These are phyloP conservation scores for Sporothrix humicola DNA, from an alignment of 2,329 filamentous ascomycete genomes.

Conservation along the genomic window DNA sequence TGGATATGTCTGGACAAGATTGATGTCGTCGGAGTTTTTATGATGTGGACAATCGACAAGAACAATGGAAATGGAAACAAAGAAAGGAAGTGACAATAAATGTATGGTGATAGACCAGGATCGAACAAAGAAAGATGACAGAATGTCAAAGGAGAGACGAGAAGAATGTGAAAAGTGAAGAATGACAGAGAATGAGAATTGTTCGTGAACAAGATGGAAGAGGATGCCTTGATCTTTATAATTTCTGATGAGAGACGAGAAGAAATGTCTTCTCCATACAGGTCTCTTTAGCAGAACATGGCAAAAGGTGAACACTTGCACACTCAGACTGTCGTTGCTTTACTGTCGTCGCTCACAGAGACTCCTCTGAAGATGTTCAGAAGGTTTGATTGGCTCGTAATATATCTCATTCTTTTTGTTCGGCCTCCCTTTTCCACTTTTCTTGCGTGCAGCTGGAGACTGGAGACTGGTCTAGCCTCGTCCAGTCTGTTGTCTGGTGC, in stretches of 20 bases:
- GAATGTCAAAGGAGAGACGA: background rate
- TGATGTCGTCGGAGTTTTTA: background rate
- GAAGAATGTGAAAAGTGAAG: constrained; percentile 11
- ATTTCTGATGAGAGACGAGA: background rate
- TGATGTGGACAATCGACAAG: background rate
- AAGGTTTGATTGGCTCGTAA: constrained; percentile 29
- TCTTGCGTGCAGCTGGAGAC: background rate
- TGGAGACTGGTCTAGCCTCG: background rate
- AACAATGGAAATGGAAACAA: background rate
- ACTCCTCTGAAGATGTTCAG: background rate
- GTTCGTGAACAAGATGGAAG: constrained; percentile 8
- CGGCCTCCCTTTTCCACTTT: background rate
- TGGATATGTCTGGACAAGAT: too few relatives aligned
- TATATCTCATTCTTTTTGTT: constrained; percentile 29
- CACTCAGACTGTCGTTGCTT: background rate
- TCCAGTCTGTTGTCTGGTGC: background rate
- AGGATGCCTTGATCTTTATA: constrained; percentile 11
- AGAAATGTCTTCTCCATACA: too few relatives aligned
- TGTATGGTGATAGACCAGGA: background rate
- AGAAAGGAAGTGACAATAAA: background rate
- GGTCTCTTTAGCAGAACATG: too few relatives aligned
- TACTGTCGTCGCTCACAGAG: background rate
- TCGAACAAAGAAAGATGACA: background rate
- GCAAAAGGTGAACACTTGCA: too few relatives aligned
- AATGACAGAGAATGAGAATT: constrained; percentile 1